Percentiles rank a stretch among this genome's conserved stretches.
phyloP scores from a whole-genome alignment of 139 green algal species.

The Picochlorum sp. region DNA sequence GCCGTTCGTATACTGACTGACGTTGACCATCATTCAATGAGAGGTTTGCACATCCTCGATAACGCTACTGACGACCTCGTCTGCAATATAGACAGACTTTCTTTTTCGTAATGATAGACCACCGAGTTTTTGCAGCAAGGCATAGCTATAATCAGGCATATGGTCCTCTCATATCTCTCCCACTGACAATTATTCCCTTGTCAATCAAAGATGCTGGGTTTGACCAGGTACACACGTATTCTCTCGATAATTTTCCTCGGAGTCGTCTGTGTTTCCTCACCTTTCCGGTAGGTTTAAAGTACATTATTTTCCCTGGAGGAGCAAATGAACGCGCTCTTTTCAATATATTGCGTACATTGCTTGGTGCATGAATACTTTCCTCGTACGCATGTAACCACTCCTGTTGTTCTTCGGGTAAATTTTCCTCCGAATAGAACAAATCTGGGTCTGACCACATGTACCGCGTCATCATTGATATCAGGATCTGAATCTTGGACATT shows the following conservation, averaged over 20 bases:
- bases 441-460: constrained; percentile 31
- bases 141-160: constrained; percentile 24
- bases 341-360: background rate
- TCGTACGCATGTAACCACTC: background rate
- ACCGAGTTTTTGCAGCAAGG: background rate
- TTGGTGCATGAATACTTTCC: background rate
- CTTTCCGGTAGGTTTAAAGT: constrained; percentile 17
- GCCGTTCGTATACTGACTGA: no score
- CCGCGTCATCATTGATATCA: constrained; percentile 20
- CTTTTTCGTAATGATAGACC: no score
- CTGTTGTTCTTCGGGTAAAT: constrained; percentile 8
- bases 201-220: constrained; percentile 16
- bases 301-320: constrained; percentile 15
- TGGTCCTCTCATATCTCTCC: constrained; percentile 49
- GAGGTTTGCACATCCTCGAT: no score
- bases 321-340: constrained; percentile 2
- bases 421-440: constrained; percentile 32
- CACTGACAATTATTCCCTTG: constrained; percentile 39
- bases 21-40: no score
- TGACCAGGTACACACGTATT: constrained; percentile 23
- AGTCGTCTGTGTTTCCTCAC: background rate
- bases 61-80: no score
- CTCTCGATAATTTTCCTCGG: constrained; percentile 5
- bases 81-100: no score
- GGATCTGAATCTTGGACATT: constrained; percentile 35